phyloP scores from a whole-genome alignment of 2,329 filamentous ascomycete genomes.

The Cytospora leucostoma region DNA sequence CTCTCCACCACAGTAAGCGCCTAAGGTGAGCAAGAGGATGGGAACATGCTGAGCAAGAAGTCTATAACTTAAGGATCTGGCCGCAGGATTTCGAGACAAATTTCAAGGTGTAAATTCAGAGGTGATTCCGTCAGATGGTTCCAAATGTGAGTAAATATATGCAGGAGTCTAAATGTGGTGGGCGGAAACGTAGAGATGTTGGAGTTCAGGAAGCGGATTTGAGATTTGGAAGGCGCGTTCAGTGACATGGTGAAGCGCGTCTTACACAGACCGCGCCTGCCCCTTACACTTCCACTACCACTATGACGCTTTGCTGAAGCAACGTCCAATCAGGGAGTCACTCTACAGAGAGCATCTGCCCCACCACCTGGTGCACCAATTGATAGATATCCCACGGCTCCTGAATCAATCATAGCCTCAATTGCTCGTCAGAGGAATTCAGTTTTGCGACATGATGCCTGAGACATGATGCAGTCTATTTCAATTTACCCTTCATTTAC shows the following conservation, averaged over 20 bases:
- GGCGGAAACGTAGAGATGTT: background rate
- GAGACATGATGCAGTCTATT: background rate
- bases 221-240: slow-evolving; percentile 10
- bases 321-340: slow-evolving; percentile 9
- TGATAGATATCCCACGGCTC: no score
- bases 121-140: background rate
- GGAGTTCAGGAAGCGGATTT: background rate
- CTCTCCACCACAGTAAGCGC: slow-evolving; percentile 33
- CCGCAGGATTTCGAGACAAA: background rate
- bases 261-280: background rate
- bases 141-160: background rate
- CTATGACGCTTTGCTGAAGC: slow-evolving; percentile 13
- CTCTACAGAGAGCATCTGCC: background rate
- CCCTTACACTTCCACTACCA: slow-evolving; percentile 10
- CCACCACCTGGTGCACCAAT: background rate
- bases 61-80: background rate
- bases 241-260: slow-evolving; percentile 8
- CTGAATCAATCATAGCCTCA: no score
- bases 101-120: background rate
- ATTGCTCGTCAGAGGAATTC: no score
- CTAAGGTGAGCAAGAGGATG: slow-evolving; percentile 9
- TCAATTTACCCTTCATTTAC: background rate
- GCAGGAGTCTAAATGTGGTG: background rate
- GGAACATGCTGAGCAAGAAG: slow-evolving; percentile 5
- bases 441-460: background rate